A percentile compares a stretch with the other conserved stretches of the same genome.
These are phyloP conservation scores for Exophiala sp. DNA, from an alignment of 2,329 filamentous ascomycete genomes.

Conservation along the genomic window DNA sequence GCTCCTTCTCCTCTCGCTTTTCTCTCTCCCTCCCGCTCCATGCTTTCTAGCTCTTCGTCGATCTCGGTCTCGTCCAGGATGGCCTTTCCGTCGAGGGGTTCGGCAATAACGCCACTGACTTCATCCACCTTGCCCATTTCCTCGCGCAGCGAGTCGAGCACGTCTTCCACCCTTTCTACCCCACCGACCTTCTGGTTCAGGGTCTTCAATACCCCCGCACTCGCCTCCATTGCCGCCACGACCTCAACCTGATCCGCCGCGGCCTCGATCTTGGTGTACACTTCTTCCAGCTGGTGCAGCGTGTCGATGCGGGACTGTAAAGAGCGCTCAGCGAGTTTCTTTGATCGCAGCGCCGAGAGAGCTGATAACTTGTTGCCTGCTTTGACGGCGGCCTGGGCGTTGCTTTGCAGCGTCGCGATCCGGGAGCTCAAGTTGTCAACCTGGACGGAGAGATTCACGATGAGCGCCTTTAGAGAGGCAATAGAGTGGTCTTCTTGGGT, in stretches of 20 bases:
- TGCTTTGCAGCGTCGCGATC: slow-evolving; percentile 44
- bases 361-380: slow-evolving; percentile 70
- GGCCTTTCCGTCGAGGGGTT: slow-evolving; percentile 44
- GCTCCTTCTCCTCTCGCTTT: slow-evolving; percentile 46
- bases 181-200: slow-evolving; percentile 76
- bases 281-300: slow-evolving; percentile 73
- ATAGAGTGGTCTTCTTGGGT: slow-evolving; percentile 75
- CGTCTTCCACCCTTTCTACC: slow-evolving; percentile 64
- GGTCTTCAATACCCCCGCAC: slow-evolving; percentile 62
- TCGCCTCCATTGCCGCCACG: slow-evolving; percentile 73
- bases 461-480: slow-evolving; percentile 70
- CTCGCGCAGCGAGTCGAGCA: slow-evolving; percentile 68
- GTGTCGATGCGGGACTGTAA: slow-evolving; percentile 66
- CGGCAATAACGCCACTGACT: slow-evolving; percentile 68
- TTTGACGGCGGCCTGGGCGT: slow-evolving; percentile 64
- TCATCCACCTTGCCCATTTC: slow-evolving; percentile 81
- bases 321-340: slow-evolving; percentile 71
- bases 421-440: slow-evolving; percentile 58
- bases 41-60: slow-evolving; percentile 74
- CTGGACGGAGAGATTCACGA: slow-evolving; percentile 59
- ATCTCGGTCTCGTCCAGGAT: slow-evolving; percentile 73
- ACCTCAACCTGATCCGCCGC: slow-evolving; percentile 79
- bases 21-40: slow-evolving; percentile 60
- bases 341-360: slow-evolving; percentile 70
- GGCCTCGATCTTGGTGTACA: slow-evolving; percentile 76